These are phyloP conservation scores for Buxus sempervirens DNA, from an alignment of 164 flowering plant species.

Conservation along the genomic window DNA sequence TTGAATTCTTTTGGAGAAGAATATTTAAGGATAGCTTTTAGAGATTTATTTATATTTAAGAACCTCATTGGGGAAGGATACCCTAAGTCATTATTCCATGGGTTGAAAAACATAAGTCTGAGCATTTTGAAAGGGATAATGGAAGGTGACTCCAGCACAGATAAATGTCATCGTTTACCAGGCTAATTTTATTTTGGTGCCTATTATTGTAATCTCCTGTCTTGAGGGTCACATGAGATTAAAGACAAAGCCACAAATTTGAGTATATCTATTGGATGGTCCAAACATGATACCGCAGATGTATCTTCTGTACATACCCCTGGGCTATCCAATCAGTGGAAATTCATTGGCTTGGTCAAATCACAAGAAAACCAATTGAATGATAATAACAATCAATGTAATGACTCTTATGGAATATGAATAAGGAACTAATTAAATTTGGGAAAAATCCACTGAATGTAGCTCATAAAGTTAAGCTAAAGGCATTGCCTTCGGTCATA, in stretches of 20 bases:
- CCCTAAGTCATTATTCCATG: no score
- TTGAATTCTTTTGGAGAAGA: no score
- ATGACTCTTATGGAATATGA: not conserved
- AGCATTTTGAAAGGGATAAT: no score
- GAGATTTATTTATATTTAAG: no score
- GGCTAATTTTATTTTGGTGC: no score
- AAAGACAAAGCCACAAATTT: not conserved
- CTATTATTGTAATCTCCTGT: no score
- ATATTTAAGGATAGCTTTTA: no score
- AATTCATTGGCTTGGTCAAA: not conserved
- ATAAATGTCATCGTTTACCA: no score
- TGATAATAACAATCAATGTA: not conserved
- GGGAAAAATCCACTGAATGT: not conserved
- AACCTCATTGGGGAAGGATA: no score
- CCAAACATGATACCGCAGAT: not conserved
- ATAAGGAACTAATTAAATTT: not conserved
- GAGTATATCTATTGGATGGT: not conserved
- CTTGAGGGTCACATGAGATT: no score
- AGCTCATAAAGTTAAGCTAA: not conserved
- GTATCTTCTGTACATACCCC: not conserved
- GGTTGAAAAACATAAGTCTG: no score
- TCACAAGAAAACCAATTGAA: not conserved
- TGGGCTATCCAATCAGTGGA: not conserved
- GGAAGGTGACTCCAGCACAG: no score
- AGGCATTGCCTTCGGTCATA: not conserved